phyloP scores from a whole-genome alignment of 2,329 filamentous ascomycete genomes.

The Phaeosphaeriaceae sp. region DNA sequence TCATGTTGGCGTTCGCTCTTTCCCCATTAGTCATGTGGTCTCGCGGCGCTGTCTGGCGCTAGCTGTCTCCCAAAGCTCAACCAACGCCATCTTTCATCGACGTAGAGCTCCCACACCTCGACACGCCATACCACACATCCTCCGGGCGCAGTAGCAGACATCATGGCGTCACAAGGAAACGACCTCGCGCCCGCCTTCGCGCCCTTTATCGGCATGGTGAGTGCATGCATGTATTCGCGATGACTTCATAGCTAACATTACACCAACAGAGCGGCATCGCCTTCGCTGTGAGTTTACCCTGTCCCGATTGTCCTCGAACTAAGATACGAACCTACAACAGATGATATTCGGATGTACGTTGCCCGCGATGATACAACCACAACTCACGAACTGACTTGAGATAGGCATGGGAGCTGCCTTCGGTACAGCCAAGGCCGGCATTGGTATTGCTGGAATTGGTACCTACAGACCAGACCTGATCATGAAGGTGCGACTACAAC shows the following conservation, averaged over 20 bases:
- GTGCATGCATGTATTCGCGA: slow-evolving; percentile 41
- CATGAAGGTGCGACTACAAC: slow-evolving; percentile 73
- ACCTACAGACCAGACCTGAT: slow-evolving; percentile 86
- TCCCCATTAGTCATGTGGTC: slow-evolving; percentile 1
- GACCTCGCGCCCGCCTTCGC: slow-evolving; percentile 75
- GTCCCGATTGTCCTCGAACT: slow-evolving; percentile 21
- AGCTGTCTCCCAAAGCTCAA: slow-evolving; percentile 1
- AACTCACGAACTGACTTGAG: slow-evolving; percentile 26
- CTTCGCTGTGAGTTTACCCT: slow-evolving; percentile 61
- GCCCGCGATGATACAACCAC: background rate
- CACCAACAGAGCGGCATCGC: slow-evolving; percentile 74
- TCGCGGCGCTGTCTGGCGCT: background rate
- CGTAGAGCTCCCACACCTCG: slow-evolving; percentile 3
- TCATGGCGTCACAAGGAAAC: slow-evolving; percentile 29
- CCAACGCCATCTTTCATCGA: slow-evolving; percentile 6
- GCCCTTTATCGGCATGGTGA: slow-evolving; percentile 88
- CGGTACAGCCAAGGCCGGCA: slow-evolving; percentile 87
- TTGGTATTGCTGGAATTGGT: slow-evolving; percentile 85
- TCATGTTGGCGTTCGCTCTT: background rate
- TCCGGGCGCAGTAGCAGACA: slow-evolving; percentile 10
- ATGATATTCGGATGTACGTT: slow-evolving; percentile 84
- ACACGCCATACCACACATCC: slow-evolving; percentile 5
- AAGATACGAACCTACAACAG: slow-evolving; percentile 39
- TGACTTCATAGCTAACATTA: slow-evolving; percentile 52
- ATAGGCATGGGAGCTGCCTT: slow-evolving; percentile 79